These are phyloP conservation scores for Clarireedia hainanense DNA, from an alignment of 2,329 filamentous ascomycete species.

Conservation along the genomic window DNA sequence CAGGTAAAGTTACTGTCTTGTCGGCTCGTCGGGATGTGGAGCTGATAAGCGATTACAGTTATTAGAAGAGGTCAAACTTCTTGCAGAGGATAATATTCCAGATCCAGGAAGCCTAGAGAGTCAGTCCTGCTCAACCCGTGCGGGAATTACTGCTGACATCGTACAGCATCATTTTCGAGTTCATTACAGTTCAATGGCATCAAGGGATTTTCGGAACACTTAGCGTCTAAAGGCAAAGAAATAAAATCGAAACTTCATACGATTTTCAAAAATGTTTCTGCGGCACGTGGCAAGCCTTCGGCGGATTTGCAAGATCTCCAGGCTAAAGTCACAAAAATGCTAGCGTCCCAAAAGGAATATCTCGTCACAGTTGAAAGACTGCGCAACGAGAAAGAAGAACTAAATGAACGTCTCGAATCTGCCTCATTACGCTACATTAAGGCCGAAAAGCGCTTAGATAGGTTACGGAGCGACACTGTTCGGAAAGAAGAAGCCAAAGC, in stretches of 20 bases:
- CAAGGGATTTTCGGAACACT: slow-evolving; percentile 71
- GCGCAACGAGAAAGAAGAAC: slow-evolving; percentile 69
- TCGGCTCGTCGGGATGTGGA: neutral
- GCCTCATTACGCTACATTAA: slow-evolving; percentile 90
- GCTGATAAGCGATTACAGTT: slow-evolving; percentile 36
- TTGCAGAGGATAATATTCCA: slow-evolving; percentile 45
- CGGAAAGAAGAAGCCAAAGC: slow-evolving; percentile 90
- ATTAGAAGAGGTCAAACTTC: slow-evolving; percentile 54
- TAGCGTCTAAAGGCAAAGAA: slow-evolving; percentile 65
- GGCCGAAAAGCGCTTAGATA: slow-evolving; percentile 89
- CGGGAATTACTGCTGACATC: slow-evolving; percentile 19
- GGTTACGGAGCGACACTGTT: slow-evolving; percentile 79
- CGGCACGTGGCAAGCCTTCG: slow-evolving; percentile 45
- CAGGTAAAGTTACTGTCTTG: slow-evolving; percentile 54
- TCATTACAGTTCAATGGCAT: slow-evolving; percentile 54
- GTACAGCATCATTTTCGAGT: slow-evolving; percentile 48
- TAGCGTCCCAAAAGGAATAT: slow-evolving; percentile 77
- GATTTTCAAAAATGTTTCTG: slow-evolving; percentile 53
- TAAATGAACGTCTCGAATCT: slow-evolving; percentile 79
- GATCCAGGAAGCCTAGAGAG: slow-evolving; percentile 29
- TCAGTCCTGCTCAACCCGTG: neutral
- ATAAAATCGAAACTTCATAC: slow-evolving; percentile 68
- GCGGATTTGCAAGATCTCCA: slow-evolving; percentile 69
- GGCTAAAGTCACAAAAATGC: slow-evolving; percentile 61
- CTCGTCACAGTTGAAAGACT: slow-evolving; percentile 69